phyloP scores from a whole-genome alignment of 2,329 filamentous ascomycete species.

The Aspergillus carbonarius region DNA sequence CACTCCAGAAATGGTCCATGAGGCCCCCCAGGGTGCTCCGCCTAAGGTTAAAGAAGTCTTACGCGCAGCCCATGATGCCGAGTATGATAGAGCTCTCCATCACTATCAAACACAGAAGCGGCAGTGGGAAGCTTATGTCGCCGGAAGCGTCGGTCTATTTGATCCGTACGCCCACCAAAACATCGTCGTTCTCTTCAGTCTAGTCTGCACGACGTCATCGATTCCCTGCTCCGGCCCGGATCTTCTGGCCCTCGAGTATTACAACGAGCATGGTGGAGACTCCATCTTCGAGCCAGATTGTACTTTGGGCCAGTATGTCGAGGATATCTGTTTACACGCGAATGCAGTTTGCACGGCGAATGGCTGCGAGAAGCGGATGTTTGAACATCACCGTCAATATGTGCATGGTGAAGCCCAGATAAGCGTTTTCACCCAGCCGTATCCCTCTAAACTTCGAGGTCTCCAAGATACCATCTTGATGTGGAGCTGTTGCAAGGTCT shows the following conservation, averaged over 20 bases:
- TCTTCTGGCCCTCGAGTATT: constrained; percentile 86
- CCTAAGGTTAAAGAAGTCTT: constrained; percentile 89
- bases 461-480: constrained; percentile 79
- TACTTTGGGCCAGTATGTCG: constrained; percentile 91
- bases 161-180: constrained; percentile 96
- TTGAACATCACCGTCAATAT: constrained; percentile 92
- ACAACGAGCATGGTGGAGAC: constrained; percentile 78
- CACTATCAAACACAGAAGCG: constrained; percentile 92
- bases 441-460: constrained; percentile 63
- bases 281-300: constrained; percentile 77
- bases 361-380: constrained; percentile 83
- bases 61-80: constrained; percentile 91
- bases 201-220: constrained; percentile 89
- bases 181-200: constrained; percentile 89
- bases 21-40: constrained; percentile 74
- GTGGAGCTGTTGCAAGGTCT: constrained; percentile 96
- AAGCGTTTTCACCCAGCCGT: constrained; percentile 82
- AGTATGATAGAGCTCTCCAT: constrained; percentile 92
- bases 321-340: constrained; percentile 77
- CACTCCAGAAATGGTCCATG: constrained; percentile 91
- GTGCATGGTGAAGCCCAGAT: constrained; percentile 94
- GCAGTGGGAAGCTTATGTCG: constrained; percentile 94
- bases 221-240: constrained; percentile 91
- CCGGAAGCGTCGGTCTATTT: constrained; percentile 84
- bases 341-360: constrained; percentile 77